These are phyloP conservation scores for Rhododendron vialii DNA, from an alignment of 148 eudicot genomes.

Conservation along the genomic window DNA sequence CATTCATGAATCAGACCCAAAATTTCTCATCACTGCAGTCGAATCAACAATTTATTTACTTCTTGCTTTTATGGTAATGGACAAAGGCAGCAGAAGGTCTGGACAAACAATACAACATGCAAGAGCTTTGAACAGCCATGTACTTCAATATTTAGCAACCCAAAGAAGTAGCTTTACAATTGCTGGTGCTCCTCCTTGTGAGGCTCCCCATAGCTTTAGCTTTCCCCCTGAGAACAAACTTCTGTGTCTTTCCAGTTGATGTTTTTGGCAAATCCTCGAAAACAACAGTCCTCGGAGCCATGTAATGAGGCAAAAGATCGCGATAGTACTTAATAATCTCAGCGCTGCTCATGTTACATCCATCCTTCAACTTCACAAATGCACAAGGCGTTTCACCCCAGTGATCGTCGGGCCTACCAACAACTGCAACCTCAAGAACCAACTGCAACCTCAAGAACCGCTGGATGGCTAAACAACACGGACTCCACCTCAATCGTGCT, in stretches of 20 bases:
- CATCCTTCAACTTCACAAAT: slow-evolving; percentile 55
- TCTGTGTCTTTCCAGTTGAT: slow-evolving; percentile 72
- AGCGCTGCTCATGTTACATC: slow-evolving; percentile 17
- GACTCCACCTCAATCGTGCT: slow-evolving; percentile 33
- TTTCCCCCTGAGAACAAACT: slow-evolving; percentile 53
- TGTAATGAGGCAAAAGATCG: slow-evolving; percentile 47
- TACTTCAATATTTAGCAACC: not conserved
- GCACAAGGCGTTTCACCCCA: slow-evolving; percentile 88
- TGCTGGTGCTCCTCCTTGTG: slow-evolving; percentile 29
- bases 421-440: slow-evolving; percentile 59
- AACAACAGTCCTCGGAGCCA: slow-evolving; percentile 64
- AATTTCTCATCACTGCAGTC: not conserved
- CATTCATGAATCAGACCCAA: not conserved
- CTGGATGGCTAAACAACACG: slow-evolving; percentile 18
- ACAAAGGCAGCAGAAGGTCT: not conserved
- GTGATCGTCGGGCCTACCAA: slow-evolving; percentile 60
- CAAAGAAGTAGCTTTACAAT: slow-evolving; percentile 14
- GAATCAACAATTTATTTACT: not conserved
- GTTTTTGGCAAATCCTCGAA: slow-evolving; percentile 68
- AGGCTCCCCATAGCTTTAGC: slow-evolving; percentile 67
- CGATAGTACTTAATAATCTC: slow-evolving; percentile 64
- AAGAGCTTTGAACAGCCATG: not conserved
- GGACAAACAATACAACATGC: not conserved
- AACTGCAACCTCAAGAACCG: slow-evolving; percentile 55
- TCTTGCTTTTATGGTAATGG: not conserved